These are phyloP conservation scores for Cenchrus americanus DNA, from an alignment of 176 grass and related monocot species.

Conservation along the genomic window DNA sequence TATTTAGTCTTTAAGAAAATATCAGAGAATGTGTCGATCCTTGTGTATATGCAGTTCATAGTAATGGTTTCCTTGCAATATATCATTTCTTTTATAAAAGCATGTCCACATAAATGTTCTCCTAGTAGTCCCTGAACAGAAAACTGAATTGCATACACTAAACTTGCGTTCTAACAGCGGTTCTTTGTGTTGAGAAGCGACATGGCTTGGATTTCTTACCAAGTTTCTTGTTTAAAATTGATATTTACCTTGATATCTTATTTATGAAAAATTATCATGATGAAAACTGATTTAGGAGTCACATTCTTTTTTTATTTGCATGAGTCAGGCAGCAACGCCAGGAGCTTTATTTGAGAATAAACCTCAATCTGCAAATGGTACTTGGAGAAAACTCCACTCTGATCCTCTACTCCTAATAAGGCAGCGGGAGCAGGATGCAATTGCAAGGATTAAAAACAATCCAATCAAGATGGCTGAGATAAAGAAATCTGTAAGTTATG, in stretches of 20 bases:
- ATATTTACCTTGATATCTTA: background rate
- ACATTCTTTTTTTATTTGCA: background rate
- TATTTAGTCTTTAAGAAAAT: background rate
- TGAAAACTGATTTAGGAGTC: background rate
- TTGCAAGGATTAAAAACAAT: constrained; percentile 97
- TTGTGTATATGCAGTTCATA: background rate
- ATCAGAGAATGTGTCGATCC: background rate
- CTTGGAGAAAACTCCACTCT: constrained; percentile 94
- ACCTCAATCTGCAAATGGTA: constrained; percentile 91
- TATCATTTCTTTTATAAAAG: background rate
- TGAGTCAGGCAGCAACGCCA: constrained; percentile 54
- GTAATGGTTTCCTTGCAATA: background rate
- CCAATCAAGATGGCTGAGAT: constrained; percentile 97
- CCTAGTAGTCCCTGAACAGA: background rate
- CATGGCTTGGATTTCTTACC: background rate
- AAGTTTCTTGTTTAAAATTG: background rate
- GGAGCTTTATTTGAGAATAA: constrained; percentile 97
- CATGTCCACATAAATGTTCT: background rate
- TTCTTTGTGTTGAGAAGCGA: background rate
- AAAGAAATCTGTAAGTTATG: constrained; percentile 88
- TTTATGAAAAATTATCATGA: background rate
- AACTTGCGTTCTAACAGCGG: background rate
- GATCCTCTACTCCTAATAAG: constrained; percentile 96
- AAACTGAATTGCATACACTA: background rate
- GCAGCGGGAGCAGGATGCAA: constrained; percentile 85